Base-by-base conservation (phyloP, 352 stramenopile genomes). In the Pythium monospermum region DNA sequence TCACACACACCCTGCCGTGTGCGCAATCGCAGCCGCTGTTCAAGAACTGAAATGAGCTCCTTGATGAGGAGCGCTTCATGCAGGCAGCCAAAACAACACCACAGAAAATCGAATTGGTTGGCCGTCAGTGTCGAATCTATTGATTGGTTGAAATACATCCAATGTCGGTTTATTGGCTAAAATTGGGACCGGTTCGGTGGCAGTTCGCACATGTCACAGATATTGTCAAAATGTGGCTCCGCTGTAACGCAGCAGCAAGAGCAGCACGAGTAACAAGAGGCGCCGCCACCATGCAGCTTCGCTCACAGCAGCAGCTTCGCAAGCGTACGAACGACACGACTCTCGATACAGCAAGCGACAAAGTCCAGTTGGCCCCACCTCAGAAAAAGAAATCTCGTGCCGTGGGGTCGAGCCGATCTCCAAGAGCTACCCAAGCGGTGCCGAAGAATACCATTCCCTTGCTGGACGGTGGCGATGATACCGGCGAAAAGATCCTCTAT, bases 401-500 rank as follows among this genome's bases (percentile, higher is more conserved):
- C 8, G n/a, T n/a, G n/a, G n/a, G n/a, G n/a, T n/a, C n/a, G n/a
- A n/a, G n/a, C n/a, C n/a, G n/a, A n/a, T n/a, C n/a, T n/a, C n/a
- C n/a, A n/a, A n/a, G n/a, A n/a, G n/a, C n/a, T n/a, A n/a, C n/a
- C n/a, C n/a, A n/a, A n/a, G n/a, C n/a, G n/a, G n/a, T n/a, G n/a
- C n/a, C n/a, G n/a, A n/a, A n/a, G n/a, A n/a, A n/a, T n/a, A n/a
- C n/a, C n/a, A n/a, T n/a, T n/a, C n/a, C n/a, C n/a, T n/a, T n/a
- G n/a, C n/a, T n/a, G n/a, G n/a, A n/a, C n/a, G n/a, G n/a, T n/a
- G n/a, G n/a, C n/a, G n/a, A 46, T 21, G 46, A 43, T 6, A n/a
- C 13, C 16, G 47, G 35, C 18, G 49, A 57, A 31, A 64, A 61
- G 40, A 52, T 90, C 19, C 27, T 93, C 37, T 63, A 82, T 21